Evolutionary conservation across 768 basidiomycete genomes (phyloP), one percentile per base, ranked within the genome.

Genomic region (Mycena crocata): DNA sequence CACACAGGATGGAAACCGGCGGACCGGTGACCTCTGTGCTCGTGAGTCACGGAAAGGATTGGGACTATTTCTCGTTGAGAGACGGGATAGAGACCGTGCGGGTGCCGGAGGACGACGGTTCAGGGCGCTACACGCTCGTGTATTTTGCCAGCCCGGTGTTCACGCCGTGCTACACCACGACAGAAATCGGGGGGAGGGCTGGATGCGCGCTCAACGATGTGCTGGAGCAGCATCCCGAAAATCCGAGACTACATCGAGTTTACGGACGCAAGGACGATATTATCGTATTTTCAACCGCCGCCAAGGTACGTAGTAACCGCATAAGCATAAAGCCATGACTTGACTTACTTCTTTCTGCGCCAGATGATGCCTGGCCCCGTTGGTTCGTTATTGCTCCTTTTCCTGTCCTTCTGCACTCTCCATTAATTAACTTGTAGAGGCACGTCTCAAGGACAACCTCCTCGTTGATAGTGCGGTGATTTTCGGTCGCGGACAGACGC

Each of bases 211-310:
- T n/a, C n/a, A n/a, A n/a, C n/a, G n/a, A n/a, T n/a, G n/a, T n/a
- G n/a, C n/a, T n/a, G n/a, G n/a, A n/a, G n/a, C n/a, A n/a, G n/a
- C n/a, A n/a, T n/a, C n/a, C n/a, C n/a, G n/a, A n/a, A n/a, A n/a
- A n/a, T n/a, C n/a, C n/a, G n/a, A n/a, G n/a, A n/a, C n/a, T n/a
- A n/a, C n/a, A n/a, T n/a, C n/a, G n/a, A n/a, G n/a, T 12, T 66
- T 67, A 50, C 35, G 59, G 57, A 15, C 51, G 65, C 5, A 56
- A 49, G 23, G 65, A 67, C 31, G 65, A 67, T n/a, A 14, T 56
- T 3, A 56, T 67, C 30, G 28, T 14, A 13, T 45, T 67, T 15
- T 62, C 65, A 1, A 49, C 6, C 10, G 59, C 23, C 14, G 28
- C 40, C 23, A 62, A 67, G 59, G 65, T 67, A 26, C 28, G 23